Base-by-base conservation (phyloP, 495 filamentous ascomycete species). In the Penicillium argentinense region DNA sequence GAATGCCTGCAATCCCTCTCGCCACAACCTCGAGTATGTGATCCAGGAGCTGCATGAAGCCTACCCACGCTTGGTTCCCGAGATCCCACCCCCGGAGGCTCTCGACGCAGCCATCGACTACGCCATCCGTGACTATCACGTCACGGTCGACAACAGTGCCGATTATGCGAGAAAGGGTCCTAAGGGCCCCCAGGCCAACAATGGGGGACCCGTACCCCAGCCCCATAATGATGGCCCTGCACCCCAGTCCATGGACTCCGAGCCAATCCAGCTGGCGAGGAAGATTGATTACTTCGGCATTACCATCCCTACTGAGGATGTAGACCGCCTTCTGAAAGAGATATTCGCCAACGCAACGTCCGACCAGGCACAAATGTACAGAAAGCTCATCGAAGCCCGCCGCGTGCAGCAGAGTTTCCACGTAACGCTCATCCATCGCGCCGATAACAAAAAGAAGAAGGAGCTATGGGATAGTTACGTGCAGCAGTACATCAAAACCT, bases 401-500 rank as follows among this genome's bases (percentile, higher is more conserved):
- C 87, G 93, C 39, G 64, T 97, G 14, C 93, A 98, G 63, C 56
- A 79, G 24, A 67, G 79, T n/a, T 97, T 97, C 69, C 93, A 98
- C 65, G 86, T 97, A 44, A 98, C 93, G 0, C 79, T 98, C 11
- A 89, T 96, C 61, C 93, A 98, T 65, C 85, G 82, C 37, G 81
- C 84, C 8, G 66, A 67, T 2, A 65, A 83, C 17, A 69, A 72
- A 33, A 62, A 82, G 29, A 60, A 81, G 48, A 74, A 81, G 0
- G 79, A 83, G 1, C 66, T 89, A 12, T 98, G 93, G 93, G 63
- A 83, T 28, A 68, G 69, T 5, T 89, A 93, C 54, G 60, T 49
- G 9, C 57, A 66, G 13, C 62, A 79, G 3, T 75, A 82, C 53
- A 68, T 72, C 6, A 58, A 73, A 12, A 46, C 23, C 41, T 68